These are phyloP conservation scores for Chrysanthemum lavandulifolium DNA, from an alignment of 129 eudicot species.

Conservation along the genomic window DNA sequence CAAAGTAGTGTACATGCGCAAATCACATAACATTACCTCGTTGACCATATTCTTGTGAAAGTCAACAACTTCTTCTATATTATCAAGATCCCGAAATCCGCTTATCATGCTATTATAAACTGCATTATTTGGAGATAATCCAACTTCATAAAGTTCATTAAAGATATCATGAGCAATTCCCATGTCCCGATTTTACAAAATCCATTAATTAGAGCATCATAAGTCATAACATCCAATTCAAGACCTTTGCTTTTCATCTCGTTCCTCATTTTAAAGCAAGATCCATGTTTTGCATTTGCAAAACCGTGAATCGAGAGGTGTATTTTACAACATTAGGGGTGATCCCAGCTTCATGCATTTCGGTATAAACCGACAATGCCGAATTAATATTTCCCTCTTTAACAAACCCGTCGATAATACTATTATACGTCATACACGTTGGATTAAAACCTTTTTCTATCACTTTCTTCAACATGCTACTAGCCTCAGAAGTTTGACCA, in stretches of 20 bases:
- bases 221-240: no score
- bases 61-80: slow-evolving; percentile 61
- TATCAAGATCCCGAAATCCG: slow-evolving; percentile 62
- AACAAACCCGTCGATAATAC: slow-evolving; percentile 73
- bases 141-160: slow-evolving; percentile 54
- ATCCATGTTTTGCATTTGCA: no score
- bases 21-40: slow-evolving; percentile 59
- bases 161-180: no score
- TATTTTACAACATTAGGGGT: slow-evolving; percentile 63
- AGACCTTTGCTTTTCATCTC: no score
- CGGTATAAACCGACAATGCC: slow-evolving; percentile 61
- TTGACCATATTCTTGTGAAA: slow-evolving; percentile 61
- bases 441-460: slow-evolving; percentile 50
- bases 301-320: slow-evolving; percentile 28
- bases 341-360: slow-evolving; percentile 56
- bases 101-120: slow-evolving; percentile 77
- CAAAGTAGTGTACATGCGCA: slow-evolving; percentile 71
- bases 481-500: slow-evolving; percentile 62
- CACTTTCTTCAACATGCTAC: slow-evolving; percentile 39
- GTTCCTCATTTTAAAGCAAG: no score
- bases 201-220: no score
- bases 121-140: slow-evolving; percentile 55
- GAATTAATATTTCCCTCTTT: slow-evolving; percentile 57
- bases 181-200: no score
- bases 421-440: slow-evolving; percentile 61